phyloP scores from a whole-genome alignment of 192 early-diverging fungal species.

The Coemansia sp. region DNA sequence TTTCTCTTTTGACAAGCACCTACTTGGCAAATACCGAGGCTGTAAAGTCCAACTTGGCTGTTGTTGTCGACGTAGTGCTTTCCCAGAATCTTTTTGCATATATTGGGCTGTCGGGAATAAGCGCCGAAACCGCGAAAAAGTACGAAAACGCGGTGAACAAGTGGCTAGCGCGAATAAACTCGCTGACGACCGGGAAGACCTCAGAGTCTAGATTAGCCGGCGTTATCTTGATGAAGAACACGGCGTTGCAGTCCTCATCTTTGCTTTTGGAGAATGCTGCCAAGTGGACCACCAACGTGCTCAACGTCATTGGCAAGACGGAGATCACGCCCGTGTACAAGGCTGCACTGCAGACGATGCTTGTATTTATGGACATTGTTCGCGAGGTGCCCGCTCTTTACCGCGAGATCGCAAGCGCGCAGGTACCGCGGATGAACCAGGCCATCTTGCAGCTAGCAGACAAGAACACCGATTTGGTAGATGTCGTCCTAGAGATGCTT shows the following conservation, averaged over 20 bases:
- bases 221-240: constrained; percentile 45
- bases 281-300: constrained; percentile 40
- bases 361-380: constrained; percentile 41
- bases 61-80: constrained; percentile 40
- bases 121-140: constrained; percentile 21
- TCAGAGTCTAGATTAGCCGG: constrained; percentile 43
- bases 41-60: constrained; percentile 24
- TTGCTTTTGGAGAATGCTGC: constrained; percentile 35
- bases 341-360: constrained; percentile 32
- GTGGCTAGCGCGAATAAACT: constrained; percentile 48
- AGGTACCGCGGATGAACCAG: constrained; percentile 51
- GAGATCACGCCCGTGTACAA: constrained; percentile 22
- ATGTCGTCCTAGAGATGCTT: constrained; percentile 25
- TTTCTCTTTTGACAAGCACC: constrained; percentile 42
- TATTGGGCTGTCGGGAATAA: constrained; percentile 10
- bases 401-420: constrained; percentile 39
- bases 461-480: constrained; percentile 31
- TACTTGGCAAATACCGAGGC: constrained; percentile 44
- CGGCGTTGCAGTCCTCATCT: constrained; percentile 37
- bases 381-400: constrained; percentile 40
- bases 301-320: constrained; percentile 33
- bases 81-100: constrained; percentile 42
- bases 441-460: constrained; percentile 36
- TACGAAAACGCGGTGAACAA: constrained; percentile 42
- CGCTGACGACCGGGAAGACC: constrained; percentile 31